Conservation (phyloP, 2,329 filamentous ascomycete species). For the Pseudocercospora fuligena region DNA sequence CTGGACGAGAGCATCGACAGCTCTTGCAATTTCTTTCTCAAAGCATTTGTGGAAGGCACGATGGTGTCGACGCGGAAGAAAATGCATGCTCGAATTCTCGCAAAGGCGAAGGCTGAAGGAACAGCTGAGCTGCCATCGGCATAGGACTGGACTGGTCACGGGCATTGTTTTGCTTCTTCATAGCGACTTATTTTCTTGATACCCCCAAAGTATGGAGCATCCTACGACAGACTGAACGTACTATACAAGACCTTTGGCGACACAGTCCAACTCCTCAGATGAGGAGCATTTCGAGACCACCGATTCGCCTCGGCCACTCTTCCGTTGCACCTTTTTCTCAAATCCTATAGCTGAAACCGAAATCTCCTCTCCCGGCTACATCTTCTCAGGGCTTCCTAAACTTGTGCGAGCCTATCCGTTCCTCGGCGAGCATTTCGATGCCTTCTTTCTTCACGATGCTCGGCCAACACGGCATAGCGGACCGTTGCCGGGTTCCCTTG, state of each 20-base stretch:
- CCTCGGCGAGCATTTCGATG: background rate
- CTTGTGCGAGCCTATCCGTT: background rate
- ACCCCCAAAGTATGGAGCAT: background rate
- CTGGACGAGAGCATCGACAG: conserved; percentile 12
- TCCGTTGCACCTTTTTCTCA: too few species aligned
- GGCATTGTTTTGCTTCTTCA: background rate
- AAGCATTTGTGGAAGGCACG: background rate
- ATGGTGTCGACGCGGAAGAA: conserved; percentile 5
- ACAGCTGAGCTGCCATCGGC: background rate
- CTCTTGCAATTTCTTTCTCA: conserved; percentile 6
- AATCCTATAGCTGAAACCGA: background rate
- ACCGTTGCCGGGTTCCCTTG: background rate
- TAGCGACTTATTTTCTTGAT: background rate
- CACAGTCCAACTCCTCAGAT: too few species aligned
- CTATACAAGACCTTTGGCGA: too few species aligned
- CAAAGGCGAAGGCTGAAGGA: background rate
- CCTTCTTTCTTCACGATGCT: background rate
- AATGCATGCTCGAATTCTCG: conserved; percentile 9
- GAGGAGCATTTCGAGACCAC: too few species aligned
- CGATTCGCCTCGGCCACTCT: too few species aligned
- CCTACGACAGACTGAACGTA: too few species aligned
- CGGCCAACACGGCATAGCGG: background rate
- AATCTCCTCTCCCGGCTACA: background rate
- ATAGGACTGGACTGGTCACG: background rate
- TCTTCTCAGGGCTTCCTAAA: background rate